Evolutionary conservation across 345 rosid genomes (phyloP).

Genomic region (Abelmoschus esculentus): DNA sequence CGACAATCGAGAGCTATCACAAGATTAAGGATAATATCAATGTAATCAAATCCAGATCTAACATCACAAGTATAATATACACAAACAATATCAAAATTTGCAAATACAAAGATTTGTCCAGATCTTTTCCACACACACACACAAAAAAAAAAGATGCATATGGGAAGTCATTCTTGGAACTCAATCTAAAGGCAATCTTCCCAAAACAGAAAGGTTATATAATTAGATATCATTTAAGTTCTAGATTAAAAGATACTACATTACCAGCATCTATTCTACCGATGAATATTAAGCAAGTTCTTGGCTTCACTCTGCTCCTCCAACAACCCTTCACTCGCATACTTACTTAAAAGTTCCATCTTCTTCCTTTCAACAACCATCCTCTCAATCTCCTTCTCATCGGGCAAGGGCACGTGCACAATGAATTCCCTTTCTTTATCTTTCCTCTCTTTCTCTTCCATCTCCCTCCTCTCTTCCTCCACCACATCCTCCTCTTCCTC

Average conservation of each 20-base stretch:
- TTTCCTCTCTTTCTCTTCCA: constrained; percentile 32
- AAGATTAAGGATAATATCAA: background rate
- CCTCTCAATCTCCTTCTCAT: constrained; percentile 38
- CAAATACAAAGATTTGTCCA: background rate
- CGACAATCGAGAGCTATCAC: background rate
- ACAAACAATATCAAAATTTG: background rate
- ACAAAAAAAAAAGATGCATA: background rate
- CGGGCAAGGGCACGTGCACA: constrained; percentile 77
- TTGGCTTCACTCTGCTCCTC: constrained; percentile 79
- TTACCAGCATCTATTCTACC: constrained; percentile 28
- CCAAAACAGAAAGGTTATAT: background rate
- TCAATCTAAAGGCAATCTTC: background rate
- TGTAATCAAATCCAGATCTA: background rate
- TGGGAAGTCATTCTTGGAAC: constrained; percentile 1
- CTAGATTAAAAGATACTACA: background rate
- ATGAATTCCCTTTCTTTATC: constrained; percentile 76
- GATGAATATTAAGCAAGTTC: constrained; percentile 79
- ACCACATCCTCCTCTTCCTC: constrained; percentile 85
- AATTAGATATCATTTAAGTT: background rate
- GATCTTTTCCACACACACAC: background rate
- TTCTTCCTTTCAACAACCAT: constrained; percentile 93
- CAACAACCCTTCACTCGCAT: constrained; percentile 61
- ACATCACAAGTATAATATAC: background rate
- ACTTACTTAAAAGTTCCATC: constrained; percentile 63
- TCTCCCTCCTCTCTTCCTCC: constrained; percentile 51